Conservation (phyloP, 2,329 filamentous ascomycete genomes). For the Sporothrix schenckii region DNA sequence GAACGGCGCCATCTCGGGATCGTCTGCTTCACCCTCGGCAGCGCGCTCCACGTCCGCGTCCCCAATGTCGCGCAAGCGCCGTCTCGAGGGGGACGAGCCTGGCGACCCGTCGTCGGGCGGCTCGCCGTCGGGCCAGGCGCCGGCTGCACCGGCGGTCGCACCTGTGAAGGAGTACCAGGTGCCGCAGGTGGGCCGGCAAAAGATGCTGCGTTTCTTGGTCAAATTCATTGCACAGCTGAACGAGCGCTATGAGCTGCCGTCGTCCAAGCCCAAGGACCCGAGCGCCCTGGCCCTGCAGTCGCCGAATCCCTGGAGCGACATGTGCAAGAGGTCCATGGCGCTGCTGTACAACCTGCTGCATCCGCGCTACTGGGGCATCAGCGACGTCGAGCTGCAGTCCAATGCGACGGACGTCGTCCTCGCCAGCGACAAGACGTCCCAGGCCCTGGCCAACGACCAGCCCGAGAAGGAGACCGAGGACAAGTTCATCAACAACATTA, state of each 20-base stretch:
- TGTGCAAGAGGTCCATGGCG: constrained; percentile 81
- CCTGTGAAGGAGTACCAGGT: constrained; percentile 70
- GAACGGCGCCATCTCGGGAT: background rate
- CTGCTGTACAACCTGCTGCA: constrained; percentile 84
- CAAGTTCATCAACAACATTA: constrained; percentile 81
- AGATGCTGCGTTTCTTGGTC: constrained; percentile 92
- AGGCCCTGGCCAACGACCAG: constrained; percentile 61
- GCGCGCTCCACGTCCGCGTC: constrained; percentile 62
- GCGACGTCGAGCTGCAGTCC: constrained; percentile 88
- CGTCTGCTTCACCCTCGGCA: constrained; percentile 31
- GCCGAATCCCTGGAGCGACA: constrained; percentile 66
- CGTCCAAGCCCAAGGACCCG: constrained; percentile 65
- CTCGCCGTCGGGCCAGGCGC: constrained; percentile 43
- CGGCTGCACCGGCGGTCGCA: constrained; percentile 34
- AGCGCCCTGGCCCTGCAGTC: constrained; percentile 50
- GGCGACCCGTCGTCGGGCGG: constrained; percentile 35
- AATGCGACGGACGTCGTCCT: constrained; percentile 87
- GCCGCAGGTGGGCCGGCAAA: constrained; percentile 66
- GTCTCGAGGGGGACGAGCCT: constrained; percentile 60
- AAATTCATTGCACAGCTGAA: constrained; percentile 90
- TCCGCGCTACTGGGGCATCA: constrained; percentile 84
- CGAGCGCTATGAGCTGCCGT: constrained; percentile 79
- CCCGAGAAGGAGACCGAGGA: constrained; percentile 68
- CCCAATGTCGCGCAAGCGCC: constrained; percentile 74
- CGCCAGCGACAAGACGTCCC: constrained; percentile 73